Evolutionary conservation across 108 stramenopile species (phyloP).

Genomic region (Aurantiochytrium sp.): DNA sequence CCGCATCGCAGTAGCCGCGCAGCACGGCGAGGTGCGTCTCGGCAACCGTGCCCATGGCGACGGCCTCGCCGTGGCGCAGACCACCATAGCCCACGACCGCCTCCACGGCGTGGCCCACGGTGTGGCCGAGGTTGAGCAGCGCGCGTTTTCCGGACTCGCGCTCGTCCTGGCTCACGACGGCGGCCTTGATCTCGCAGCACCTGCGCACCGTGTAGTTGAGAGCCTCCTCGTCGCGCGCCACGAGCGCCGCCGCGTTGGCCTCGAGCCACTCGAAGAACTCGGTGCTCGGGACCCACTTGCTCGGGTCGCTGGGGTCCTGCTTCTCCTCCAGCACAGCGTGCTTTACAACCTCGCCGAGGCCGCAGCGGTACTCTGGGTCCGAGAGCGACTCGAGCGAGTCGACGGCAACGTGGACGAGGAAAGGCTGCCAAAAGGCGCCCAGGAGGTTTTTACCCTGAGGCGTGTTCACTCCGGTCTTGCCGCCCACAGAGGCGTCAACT

Average conservation of each 20-base stretch:
- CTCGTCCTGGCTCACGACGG: conserved; percentile 90
- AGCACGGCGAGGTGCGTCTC: conserved; percentile 62
- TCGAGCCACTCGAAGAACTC: conserved; percentile 90
- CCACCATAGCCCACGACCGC: conserved; percentile 84
- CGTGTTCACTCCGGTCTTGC: conserved; percentile 96
- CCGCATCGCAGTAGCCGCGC: background rate
- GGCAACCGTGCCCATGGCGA: conserved; percentile 90
- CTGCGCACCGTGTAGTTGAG: conserved; percentile 74
- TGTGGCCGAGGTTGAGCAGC: conserved; percentile 95
- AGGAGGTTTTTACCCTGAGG: conserved; percentile 96
- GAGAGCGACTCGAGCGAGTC: conserved; percentile 75
- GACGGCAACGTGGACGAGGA: conserved; percentile 39
- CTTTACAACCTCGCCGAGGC: conserved; percentile 89
- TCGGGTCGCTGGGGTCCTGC: background rate
- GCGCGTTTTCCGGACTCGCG: conserved; percentile 84
- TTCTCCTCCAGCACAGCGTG: conserved; percentile 65
- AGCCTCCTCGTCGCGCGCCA: conserved; percentile 69
- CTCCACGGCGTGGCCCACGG: conserved; percentile 97
- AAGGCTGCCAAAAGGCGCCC: conserved; percentile 95
- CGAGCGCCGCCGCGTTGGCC: conserved; percentile 68
- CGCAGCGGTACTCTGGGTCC: conserved; percentile 84
- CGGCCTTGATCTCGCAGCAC: conserved; percentile 89
- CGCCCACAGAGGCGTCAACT: conserved; percentile 94
- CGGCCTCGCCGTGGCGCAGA: conserved; percentile 93
- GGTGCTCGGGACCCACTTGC: conserved; percentile 70